Evolutionary conservation across 2,329 filamentous ascomycete genomes (phyloP).

Genomic region (Fusarium nelsonii): DNA sequence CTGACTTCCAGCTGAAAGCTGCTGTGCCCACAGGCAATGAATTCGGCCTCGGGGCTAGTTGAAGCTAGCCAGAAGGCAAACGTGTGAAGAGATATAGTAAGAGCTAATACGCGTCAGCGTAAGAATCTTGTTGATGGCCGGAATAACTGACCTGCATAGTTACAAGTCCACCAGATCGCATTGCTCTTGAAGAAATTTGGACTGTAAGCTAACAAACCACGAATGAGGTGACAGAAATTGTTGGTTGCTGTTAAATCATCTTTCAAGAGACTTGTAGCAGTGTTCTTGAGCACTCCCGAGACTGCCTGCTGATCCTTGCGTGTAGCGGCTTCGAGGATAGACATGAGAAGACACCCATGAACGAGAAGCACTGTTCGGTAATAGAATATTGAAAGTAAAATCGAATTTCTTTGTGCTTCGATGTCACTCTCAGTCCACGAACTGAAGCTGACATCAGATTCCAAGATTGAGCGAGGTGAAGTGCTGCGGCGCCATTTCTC

Average conservation of each 20-base stretch:
- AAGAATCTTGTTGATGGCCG: neutral
- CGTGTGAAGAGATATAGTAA: neutral
- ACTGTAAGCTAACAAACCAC: neutral
- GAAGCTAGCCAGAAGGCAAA: neutral
- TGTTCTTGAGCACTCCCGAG: neutral
- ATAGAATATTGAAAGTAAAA: neutral
- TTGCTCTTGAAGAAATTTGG: neutral
- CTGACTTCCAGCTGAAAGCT: neutral
- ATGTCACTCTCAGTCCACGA: neutral
- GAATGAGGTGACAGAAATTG: neutral
- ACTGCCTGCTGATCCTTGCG: neutral
- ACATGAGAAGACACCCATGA: neutral
- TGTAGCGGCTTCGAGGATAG: neutral
- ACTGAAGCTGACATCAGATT: neutral
- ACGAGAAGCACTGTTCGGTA: neutral
- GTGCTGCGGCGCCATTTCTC: neutral
- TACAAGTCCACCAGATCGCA: slow-evolving; percentile 1
- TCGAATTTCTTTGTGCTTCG: neutral
- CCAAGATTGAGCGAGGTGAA: neutral
- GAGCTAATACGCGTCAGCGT: neutral
- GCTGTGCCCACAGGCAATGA: neutral
- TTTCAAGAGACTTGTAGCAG: neutral
- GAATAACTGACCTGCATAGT: neutral
- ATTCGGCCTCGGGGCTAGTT: neutral
- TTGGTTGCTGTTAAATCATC: neutral